phyloP scores from a whole-genome alignment of 768 basidiomycete genomes.

The Tulasnella sp. region DNA sequence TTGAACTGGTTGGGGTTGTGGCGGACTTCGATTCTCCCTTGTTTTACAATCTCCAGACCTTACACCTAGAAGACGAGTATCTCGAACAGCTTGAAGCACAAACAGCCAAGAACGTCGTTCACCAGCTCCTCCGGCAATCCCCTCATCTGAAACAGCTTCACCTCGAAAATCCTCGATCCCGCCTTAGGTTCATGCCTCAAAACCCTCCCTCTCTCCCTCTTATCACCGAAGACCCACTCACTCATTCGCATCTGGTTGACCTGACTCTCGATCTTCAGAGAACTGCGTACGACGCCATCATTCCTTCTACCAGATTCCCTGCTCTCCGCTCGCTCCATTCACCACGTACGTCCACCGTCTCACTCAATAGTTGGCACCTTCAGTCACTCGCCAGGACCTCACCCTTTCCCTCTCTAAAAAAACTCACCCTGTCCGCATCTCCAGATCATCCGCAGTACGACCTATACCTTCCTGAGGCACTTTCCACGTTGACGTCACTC shows the following conservation, averaged over 20 bases:
- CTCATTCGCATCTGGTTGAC: neutral
- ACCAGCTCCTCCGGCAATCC: too few species aligned
- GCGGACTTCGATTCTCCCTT: too few species aligned
- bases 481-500: neutral
- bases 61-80: too few species aligned
- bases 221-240: neutral
- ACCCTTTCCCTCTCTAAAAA: neutral
- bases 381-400: neutral
- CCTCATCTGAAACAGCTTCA: neutral
- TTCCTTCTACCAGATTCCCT: neutral
- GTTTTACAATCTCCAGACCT: too few species aligned
- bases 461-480: neutral
- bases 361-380: neutral
- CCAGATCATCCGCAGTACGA: neutral
- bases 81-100: too few species aligned
- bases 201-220: neutral
- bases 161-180: neutral
- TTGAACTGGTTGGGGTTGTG: too few species aligned
- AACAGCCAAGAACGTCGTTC: too few species aligned
- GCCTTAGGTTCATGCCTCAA: too few species aligned
- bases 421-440: neutral
- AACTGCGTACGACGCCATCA: neutral
- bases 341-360: neutral
- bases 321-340: neutral
- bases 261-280: neutral